Percentiles rank a stretch among this genome's conserved stretches.
Conservation (phyloP, 73 alveolate species). For the Symbiodinium pilosum region DNA sequence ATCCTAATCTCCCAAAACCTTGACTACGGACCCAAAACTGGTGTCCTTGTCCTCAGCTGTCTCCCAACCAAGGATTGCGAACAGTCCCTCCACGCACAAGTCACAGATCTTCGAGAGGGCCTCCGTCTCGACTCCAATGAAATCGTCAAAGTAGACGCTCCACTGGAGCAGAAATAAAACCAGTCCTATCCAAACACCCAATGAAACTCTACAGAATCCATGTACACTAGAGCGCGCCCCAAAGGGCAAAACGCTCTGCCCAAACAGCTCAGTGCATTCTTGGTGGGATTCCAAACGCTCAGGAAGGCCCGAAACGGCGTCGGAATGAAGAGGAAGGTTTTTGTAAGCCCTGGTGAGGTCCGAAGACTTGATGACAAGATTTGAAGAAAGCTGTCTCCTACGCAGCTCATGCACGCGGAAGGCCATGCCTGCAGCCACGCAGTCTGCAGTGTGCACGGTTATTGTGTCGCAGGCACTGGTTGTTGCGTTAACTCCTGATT, state of each 20-base stretch:
- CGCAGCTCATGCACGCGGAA: no score
- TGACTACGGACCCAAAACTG: neutral
- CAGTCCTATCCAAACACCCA: neutral
- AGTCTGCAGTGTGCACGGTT: no score
- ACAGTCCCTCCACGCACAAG: neutral
- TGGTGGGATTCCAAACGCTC: neutral
- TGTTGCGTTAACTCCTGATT: no score
- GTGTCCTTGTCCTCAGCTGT: neutral
- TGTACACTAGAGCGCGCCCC: neutral
- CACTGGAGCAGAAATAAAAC: neutral
- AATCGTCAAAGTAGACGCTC: conserved; percentile 5
- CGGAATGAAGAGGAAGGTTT: neutral
- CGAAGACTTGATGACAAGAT: no score
- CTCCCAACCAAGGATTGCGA: neutral
- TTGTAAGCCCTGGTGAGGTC: no score
- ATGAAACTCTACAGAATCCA: neutral
- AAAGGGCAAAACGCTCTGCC: neutral
- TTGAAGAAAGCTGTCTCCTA: no score
- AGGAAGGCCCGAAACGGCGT: neutral
- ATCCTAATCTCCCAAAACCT: neutral
- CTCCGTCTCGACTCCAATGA: neutral
- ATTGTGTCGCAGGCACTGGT: no score
- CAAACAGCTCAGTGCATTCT: neutral
- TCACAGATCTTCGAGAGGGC: neutral
- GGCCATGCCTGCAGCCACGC: no score